phyloP scores from a whole-genome alignment of 306 rosid species.

The Cyamopsis tetragonoloba region DNA sequence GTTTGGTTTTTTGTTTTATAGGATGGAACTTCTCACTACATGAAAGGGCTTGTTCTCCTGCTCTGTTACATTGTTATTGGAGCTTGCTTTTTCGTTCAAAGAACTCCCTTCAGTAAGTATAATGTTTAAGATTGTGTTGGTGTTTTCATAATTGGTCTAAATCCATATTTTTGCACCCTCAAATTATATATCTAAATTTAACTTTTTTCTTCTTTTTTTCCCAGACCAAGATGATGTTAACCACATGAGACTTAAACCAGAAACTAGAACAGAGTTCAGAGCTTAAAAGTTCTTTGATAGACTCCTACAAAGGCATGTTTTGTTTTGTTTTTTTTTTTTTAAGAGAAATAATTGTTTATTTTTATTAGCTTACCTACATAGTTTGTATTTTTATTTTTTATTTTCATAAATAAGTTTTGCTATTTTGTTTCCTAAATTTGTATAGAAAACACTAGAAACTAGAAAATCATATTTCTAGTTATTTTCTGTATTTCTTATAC shows the following conservation, averaged over 20 bases:
- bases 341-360: too few relatives aligned
- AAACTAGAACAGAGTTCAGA: slow-evolving; percentile 24
- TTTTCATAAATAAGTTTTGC: too few relatives aligned
- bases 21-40: slow-evolving; percentile 87
- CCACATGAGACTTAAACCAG: slow-evolving; percentile 18
- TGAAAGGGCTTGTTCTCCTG: slow-evolving; percentile 73
- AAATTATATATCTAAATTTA: not conserved
- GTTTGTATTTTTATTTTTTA: too few relatives aligned
- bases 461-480: too few relatives aligned
- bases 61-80: slow-evolving; percentile 65
- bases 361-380: too few relatives aligned
- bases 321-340: too few relatives aligned
- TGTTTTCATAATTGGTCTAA: not conserved
- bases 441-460: too few relatives aligned
- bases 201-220: not conserved
- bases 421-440: too few relatives aligned
- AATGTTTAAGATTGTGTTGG: not conserved
- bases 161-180: not conserved
- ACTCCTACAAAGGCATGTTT: too few relatives aligned
- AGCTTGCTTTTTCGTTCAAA: slow-evolving; percentile 71
- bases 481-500: too few relatives aligned
- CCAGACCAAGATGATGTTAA: slow-evolving; percentile 27
- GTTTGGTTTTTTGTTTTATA: not conserved
- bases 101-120: slow-evolving; percentile 46
- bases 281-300: too few relatives aligned